Evolutionary conservation across 805 yeast genomes (phyloP).

Genomic region (Ogataea trehaloabstinens): DNA sequence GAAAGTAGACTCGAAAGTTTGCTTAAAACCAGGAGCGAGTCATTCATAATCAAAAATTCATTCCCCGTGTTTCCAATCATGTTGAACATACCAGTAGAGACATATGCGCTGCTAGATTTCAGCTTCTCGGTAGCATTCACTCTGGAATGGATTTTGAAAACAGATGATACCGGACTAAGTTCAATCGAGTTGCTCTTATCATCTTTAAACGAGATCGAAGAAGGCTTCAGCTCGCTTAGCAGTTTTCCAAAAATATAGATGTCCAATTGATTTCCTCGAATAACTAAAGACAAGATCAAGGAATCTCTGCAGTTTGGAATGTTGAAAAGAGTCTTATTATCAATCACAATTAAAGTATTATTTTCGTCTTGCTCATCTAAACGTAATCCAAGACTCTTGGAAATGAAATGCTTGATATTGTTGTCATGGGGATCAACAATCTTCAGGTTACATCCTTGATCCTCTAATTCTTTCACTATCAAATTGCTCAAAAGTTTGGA

Average conservation of each 20-base stretch:
- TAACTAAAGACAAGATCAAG: slow-evolving; percentile 30
- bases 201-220: slow-evolving; percentile 26
- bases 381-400: slow-evolving; percentile 28
- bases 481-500: slow-evolving; percentile 50
- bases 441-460: slow-evolving; percentile 38
- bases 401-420: slow-evolving; percentile 19
- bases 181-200: slow-evolving; percentile 23
- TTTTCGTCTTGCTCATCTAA: slow-evolving; percentile 24
- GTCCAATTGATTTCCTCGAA: slow-evolving; percentile 26
- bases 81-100: slow-evolving; percentile 3
- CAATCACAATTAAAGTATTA: slow-evolving; percentile 32
- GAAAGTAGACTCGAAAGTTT: slow-evolving; percentile 29
- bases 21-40: slow-evolving; percentile 25
- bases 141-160: slow-evolving; percentile 30
- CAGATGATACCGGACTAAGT: slow-evolving; percentile 22
- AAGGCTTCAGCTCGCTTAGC: slow-evolving; percentile 22
- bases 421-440: slow-evolving; percentile 24
- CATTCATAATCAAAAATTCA: slow-evolving; percentile 22
- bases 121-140: slow-evolving; percentile 25
- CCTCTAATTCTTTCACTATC: slow-evolving; percentile 48
- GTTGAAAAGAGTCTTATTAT: slow-evolving; percentile 35
- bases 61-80: slow-evolving; percentile 1
- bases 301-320: slow-evolving; percentile 37
- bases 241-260: slow-evolving; percentile 36
- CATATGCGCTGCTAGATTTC: slow-evolving; percentile 10